Base-by-base conservation (phyloP, 2,329 filamentous ascomycete genomes). In the Pestalotiopsis sp. region DNA sequence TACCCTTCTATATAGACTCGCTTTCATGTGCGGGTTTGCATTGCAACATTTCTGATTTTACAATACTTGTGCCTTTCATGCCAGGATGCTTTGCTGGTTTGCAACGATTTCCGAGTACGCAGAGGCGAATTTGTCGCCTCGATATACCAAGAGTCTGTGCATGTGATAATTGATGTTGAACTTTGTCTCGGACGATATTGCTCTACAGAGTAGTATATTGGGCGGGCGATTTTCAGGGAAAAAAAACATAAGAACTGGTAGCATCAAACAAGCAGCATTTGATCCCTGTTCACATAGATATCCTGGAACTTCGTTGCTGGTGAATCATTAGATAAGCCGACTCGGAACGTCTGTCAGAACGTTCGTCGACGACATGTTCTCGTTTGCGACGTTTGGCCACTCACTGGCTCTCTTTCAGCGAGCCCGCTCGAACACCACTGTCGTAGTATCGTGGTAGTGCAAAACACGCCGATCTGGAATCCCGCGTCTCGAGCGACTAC, bases 1-100 rank as follows among this genome's bases (percentile, higher is more conserved):
- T 66, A 66, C 65, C 65, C 64, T 66, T 58, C 38, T 64, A 38
- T 41, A 63, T 63, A 41, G 23, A 36, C n/a, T 39, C 27, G n/a
- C 60, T 4, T 3, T 12, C 27, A 17, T 36, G 14, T 52, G 45
- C 45, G 45, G 57, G 57, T 36, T 27, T 13, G 25, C 23, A 59
- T 36, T 59, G 25, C 25, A n/a, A 59, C 25, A 52, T 52, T 52
- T 52, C 20, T 52, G 20, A 36, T 36, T 36, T 23, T n/a, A 52
- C 45, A 7, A 52, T 52, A n/a, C 6, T 9, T 1, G 6, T 23
- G 45, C 14, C 2, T 23, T 9, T 9, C 6, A n/a, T 9, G 17
- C 17, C 6, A 7, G 20, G 17, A 52, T 23, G 31, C 6, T 36
- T 36, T 9, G 31, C 1, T 36, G 31, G 7, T 9, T 36, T 36